Base-by-base conservation (phyloP, 768 basidiomycete species). In the Coprinellus micaceus region DNA sequence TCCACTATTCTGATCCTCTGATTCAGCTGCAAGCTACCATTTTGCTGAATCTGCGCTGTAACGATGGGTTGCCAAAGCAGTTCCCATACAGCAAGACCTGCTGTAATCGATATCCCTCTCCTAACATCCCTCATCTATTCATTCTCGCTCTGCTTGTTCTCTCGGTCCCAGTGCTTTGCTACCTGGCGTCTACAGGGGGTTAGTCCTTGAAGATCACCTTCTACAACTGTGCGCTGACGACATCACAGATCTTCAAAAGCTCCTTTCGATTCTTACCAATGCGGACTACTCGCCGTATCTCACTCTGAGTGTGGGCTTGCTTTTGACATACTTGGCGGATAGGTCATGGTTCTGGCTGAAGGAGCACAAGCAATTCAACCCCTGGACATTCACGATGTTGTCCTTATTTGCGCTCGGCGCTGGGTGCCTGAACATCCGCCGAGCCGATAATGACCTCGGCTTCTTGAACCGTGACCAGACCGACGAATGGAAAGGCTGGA, bases 401-500 rank as follows among this genome's bases (percentile, higher is more conserved):
- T 78, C 71, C 61, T 19, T 88, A n/a, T 61, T 70, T 22, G 71
- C 77, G 25, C 71, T 94, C 25, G 72, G 62, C 9, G 69, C 77
- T 19, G 94, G 93, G 3, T 63, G 92, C 45, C 70, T 68, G 10
- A 90, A 86, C 1, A 70, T 91, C 60, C 85, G 83, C 66, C 80
- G 81, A 19, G 80, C 79, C 17, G 91, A 91, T 61, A 91, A 88
- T 64, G 92, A 97, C 65, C 71, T 89, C 51, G 94, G 94, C 0
- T 91, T 94, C 71, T 74, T 97, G 63, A 95, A 93, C 64, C 80
- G 94, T 56, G 91, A 94, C 49, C 92, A 96, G 69, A 96, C 93
- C 1, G 92, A 97, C 61, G 94, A 97, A 71, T 97, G 94, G 94
- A 96, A 96, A 70, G 94, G 94, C 2, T 97, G 94, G 94, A 97